Evolutionary conservation across 495 filamentous ascomycete genomes (phyloP), one percentile per base, ranked within the genome.

Genomic region (Pseudotulostoma volvatum): DNA sequence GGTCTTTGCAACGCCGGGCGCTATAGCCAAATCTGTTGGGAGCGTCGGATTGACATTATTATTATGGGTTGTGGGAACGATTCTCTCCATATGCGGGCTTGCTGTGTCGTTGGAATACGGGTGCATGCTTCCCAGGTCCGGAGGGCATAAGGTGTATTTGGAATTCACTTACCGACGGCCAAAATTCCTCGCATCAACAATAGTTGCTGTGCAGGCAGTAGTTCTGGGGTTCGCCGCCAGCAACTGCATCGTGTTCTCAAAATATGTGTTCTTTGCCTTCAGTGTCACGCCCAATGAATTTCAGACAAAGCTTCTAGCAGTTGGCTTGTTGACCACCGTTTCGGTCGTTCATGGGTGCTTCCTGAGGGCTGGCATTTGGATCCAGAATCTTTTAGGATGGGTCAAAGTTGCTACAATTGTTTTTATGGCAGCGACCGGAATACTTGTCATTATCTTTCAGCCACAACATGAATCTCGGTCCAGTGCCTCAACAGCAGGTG

Each of bases 131-230:
- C 79, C 79, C 34, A 61, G 75, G 2, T 77, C 71, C 2, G 78
- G 81, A 1, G 80, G 79, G 14, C 66, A 73, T 31, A 84, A 84
- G 55, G 75, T 84, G 19, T 87, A 87, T 45, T 70, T 85, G 38
- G 81, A 87, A 46, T 80, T 76, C 53, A 74, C 76, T 0, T 87
- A 84, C 56, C 73, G 68, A 0, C 61, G 61, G 17, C 81, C 81
- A 2, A 67, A 68, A 11, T 83, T 79, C 45, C 64, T 87, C 13
- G 76, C 77, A 0, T 78, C 78, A 2, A 77, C 71, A 0, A 50
- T 84, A 33, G 57, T 85, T 28, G 76, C 77, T 1, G 67, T 77
- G 4, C 73, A 83, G 34, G 70, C 76, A 2, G 70, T 85, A 9
- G 51, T 84, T 0, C 55, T 84, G 1, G 79, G 79, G 0, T 84